Evolutionary conservation across 2,329 filamentous ascomycete genomes (phyloP).

Genomic region (Scorias spongiosa): DNA sequence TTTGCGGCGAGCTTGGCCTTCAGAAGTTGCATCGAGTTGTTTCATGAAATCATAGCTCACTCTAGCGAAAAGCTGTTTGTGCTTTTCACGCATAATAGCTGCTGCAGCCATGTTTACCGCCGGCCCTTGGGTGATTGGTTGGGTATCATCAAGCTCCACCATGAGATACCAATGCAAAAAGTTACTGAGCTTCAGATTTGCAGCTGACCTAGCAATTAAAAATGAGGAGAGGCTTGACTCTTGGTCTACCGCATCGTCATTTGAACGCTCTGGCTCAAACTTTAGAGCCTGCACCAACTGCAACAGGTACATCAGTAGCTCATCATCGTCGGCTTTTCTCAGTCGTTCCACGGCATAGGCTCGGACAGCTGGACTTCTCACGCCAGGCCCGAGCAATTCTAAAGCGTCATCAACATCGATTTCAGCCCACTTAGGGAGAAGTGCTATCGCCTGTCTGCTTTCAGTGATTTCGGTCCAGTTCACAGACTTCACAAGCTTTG

Average conservation of each 20-base stretch:
- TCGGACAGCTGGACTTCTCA: slow-evolving; percentile 75
- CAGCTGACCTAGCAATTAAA: slow-evolving; percentile 71
- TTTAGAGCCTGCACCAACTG: slow-evolving; percentile 94
- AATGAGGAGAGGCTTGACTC: slow-evolving; percentile 83
- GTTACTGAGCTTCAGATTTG: slow-evolving; percentile 82
- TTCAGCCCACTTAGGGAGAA: slow-evolving; percentile 85
- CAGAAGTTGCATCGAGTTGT: slow-evolving; percentile 57
- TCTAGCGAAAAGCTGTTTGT: slow-evolving; percentile 76
- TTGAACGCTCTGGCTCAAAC: slow-evolving; percentile 58
- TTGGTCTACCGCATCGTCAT: slow-evolving; percentile 36
- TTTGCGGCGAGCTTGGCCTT: slow-evolving; percentile 58
- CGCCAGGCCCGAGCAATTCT: slow-evolving; percentile 81
- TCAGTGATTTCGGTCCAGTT: slow-evolving; percentile 82
- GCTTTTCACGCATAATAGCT: slow-evolving; percentile 32
- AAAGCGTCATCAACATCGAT: slow-evolving; percentile 95
- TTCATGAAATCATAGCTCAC: slow-evolving; percentile 95
- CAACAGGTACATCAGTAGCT: slow-evolving; percentile 77
- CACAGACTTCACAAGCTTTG: slow-evolving; percentile 95
- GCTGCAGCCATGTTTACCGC: background rate
- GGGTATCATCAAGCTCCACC: slow-evolving; percentile 77
- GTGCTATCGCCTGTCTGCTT: slow-evolving; percentile 73
- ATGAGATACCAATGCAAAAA: slow-evolving; percentile 98
- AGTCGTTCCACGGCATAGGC: slow-evolving; percentile 87
- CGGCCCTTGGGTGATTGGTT: slow-evolving; percentile 28
- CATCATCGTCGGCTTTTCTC: slow-evolving; percentile 81